Base-by-base conservation (phyloP, 208 protist species). In the Leishmania tarentolae region DNA sequence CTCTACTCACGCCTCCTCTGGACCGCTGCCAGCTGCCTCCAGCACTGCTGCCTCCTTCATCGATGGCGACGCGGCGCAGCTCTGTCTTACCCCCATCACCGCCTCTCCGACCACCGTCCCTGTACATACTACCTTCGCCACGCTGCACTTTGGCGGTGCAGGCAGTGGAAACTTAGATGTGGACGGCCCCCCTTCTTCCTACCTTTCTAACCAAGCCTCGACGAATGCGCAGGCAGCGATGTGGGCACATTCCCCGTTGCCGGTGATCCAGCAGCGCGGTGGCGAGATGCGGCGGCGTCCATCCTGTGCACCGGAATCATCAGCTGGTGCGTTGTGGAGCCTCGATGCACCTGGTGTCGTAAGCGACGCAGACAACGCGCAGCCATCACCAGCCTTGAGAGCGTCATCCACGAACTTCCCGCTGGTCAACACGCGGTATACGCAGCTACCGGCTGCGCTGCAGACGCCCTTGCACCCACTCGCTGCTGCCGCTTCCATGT, bases 71-170 rank as follows among this genome's bases (percentile, higher is more conserved):
- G 40, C 78, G 8, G 70, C 81, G 19, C 81, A 85, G 76, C 70
- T 81, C 61, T 85, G 78, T 76, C 81, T 78, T 24, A 81, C 76
- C 53, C 81, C 81, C 52, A 81, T 85, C 81, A 72, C 76, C 50
- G 47, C 56, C 76, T 75, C 76, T 40, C 76, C 78, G 65, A 61
- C 65, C 71, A 37, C 76, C 59, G 63, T 50, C 52, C 44, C 78
- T 4, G 59, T 57, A 35, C 59, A 81, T 35, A 52, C 73, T 28
- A 63, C 31, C 71, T 82, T 86, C 56, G 53, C 77, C 42, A 73
- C 52, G 1, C 78, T 66, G 53, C 76, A 79, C 53, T 79, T 86
- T 7, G 28, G 82, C 74, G 59, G 63, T 73, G 21, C 31, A 44
- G 40, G 13, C 74, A 75, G 53, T 76, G 70, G 47, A 19, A 42